Conservation (phyloP, 1,284 basidiomycete genomes). For the Ustilago shanxiensis region DNA sequence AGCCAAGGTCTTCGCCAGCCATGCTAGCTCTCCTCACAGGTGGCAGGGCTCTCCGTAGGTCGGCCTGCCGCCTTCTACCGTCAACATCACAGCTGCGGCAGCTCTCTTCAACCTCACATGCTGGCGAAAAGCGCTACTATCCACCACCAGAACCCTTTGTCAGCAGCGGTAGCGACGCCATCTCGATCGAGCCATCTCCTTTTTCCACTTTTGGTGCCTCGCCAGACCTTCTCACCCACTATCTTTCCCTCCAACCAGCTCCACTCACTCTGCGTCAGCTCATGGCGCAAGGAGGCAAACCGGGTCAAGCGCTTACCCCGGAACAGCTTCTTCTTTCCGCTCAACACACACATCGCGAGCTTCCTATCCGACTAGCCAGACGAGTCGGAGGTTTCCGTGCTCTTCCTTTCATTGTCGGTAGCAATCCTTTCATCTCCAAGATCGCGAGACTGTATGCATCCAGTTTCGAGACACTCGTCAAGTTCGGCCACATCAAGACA, state of each 20-base stretch:
- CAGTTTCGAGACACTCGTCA: slow-evolving; percentile 81
- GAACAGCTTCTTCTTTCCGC: slow-evolving; percentile 64
- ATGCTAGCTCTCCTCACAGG: slow-evolving; percentile 22
- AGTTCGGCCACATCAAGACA: slow-evolving; percentile 76
- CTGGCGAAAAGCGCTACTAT: slow-evolving; percentile 40
- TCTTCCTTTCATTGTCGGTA: slow-evolving; percentile 80
- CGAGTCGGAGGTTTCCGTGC: slow-evolving; percentile 66
- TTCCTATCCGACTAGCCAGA: slow-evolving; percentile 68
- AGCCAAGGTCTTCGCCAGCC: background rate
- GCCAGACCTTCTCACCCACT: slow-evolving; percentile 57
- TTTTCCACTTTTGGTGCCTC: slow-evolving; percentile 64
- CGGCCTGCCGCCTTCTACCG: background rate
- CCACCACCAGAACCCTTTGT: slow-evolving; percentile 51
- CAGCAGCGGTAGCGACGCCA: slow-evolving; percentile 17
- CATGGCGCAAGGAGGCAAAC: slow-evolving; percentile 60
- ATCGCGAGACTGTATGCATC: slow-evolving; percentile 81
- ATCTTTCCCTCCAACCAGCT: slow-evolving; percentile 59
- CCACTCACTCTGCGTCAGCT: slow-evolving; percentile 63
- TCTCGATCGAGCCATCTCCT: slow-evolving; percentile 38
- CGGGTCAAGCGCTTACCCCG: slow-evolving; percentile 53
- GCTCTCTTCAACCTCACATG: slow-evolving; percentile 21
- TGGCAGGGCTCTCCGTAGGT: slow-evolving; percentile 12
- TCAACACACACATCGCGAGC: slow-evolving; percentile 62
- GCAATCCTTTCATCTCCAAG: slow-evolving; percentile 85
- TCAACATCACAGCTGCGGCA: slow-evolving; percentile 10